Evolutionary conservation across 768 basidiomycete genomes (phyloP), one percentile per base, ranked within the genome.

Genomic region (Podaxis rugospora): DNA sequence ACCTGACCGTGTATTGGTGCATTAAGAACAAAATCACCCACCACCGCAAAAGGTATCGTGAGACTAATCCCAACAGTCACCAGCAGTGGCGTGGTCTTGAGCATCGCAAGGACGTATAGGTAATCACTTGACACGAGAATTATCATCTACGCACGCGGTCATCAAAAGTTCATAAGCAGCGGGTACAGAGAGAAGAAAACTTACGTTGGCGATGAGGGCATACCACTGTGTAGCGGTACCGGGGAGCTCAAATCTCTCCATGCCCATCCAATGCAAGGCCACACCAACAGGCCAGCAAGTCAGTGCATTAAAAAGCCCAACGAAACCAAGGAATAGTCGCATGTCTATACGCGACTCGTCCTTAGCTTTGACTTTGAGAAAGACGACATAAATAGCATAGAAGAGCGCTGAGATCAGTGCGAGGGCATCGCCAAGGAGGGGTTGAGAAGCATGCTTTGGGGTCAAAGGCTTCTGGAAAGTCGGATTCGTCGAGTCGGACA

Each of bases 31-130:
- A 75, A 75, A 57, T 97, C 95, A 7, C 95, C 94, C 6, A 90
- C 53, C 52, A 98, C 87, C 6, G 96, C 93, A 56, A 95, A 77
- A 4, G 95, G 96, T 70, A 98, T 97, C 0, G 96, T 97, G 14
- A 98, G 81, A 60, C 90, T 93, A 5, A 98, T 81, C 32, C 96
- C 96, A 56, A 98, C 79, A 0, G 96, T 98, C 14, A 91, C 95
- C n/a, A 97, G 91, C 6, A 95, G 77, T 0, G 95, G 95, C 1
- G 95, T 95, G 5, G 96, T 98, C 76, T 96, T 96, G 63, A 98
- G 84, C 94, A 98, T 96, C 1, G 95, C 90, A 18, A 92, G 69
- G 36, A 93, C 85, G 70, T 93, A 93, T 50, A 94, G 70, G 69
- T 89, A 96, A 73, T 97, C 94, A 62, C 89, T 92, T 5, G 83